Percentiles rank a stretch among this genome's conserved stretches.
Conservation (phyloP, 345 rosid genomes). For the Excoecaria agallocha region DNA sequence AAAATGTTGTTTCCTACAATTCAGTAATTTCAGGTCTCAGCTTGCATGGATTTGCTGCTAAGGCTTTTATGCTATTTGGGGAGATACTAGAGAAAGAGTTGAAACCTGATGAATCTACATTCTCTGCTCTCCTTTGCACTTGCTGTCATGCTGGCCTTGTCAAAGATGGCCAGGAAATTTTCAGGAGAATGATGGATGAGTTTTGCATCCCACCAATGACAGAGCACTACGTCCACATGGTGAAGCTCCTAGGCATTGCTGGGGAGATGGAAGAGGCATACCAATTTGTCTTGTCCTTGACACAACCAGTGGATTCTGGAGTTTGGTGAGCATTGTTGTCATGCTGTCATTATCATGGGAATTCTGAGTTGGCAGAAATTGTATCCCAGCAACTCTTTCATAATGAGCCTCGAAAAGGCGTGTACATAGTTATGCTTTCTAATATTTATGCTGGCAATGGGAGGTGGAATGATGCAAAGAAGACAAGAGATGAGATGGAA, state of each 20-base stretch:
- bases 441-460: conserved; percentile 70
- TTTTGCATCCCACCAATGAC: conserved; percentile 54
- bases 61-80: conserved; percentile 59
- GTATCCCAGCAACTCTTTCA: conserved; percentile 51
- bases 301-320: conserved; percentile 63
- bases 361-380: conserved; percentile 59
- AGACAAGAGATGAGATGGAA: conserved; percentile 44
- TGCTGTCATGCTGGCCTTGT: conserved; percentile 81
- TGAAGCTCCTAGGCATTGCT: conserved; percentile 73
- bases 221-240: conserved; percentile 72
- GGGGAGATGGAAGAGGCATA: conserved; percentile 74
- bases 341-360: conserved; percentile 64
- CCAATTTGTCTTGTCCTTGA: conserved; percentile 51
- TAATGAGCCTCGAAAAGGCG: conserved; percentile 51
- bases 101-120: conserved; percentile 65
- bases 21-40: conserved; percentile 65
- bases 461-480: conserved; percentile 66
- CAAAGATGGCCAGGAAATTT: conserved; percentile 50
- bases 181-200: conserved; percentile 63
- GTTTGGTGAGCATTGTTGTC: conserved; percentile 79
- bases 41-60: conserved; percentile 59
- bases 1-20: conserved; percentile 62
- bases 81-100: conserved; percentile 48
- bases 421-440: conserved; percentile 72
- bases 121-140: conserved; percentile 70